Percentiles rank a stretch among this genome's conserved stretches.
Conservation (phyloP, 768 basidiomycete species). For the Suillus occidentalis region DNA sequence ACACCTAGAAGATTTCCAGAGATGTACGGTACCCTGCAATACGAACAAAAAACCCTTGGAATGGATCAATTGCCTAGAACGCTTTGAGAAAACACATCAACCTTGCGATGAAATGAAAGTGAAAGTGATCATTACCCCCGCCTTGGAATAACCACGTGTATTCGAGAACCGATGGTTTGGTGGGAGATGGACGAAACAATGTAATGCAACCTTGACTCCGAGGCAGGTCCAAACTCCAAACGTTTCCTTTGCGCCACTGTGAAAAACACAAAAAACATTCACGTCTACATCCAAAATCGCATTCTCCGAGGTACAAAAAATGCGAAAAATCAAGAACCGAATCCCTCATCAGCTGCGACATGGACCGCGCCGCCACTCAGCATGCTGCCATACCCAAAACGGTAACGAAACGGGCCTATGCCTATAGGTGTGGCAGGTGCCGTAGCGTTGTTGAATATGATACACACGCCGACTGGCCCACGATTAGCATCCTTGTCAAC, state of each 20-base stretch:
- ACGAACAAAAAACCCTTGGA: not conserved
- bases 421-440: slow-evolving; percentile 25
- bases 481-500: slow-evolving; percentile 27
- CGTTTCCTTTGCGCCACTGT: not conserved
- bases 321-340: not conserved
- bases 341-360: not conserved
- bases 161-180: not conserved
- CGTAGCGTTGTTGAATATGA: slow-evolving; percentile 26
- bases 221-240: not conserved
- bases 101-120: not conserved
- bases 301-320: slow-evolving; percentile 2
- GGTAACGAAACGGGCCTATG: not conserved
- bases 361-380: slow-evolving; percentile 12
- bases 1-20: not conserved
- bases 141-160: not conserved
- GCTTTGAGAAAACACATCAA: too few relatives aligned
- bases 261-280: not conserved
- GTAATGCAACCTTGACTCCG: not conserved
- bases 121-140: not conserved
- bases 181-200: not conserved
- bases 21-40: not conserved
- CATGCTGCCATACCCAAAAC: not conserved
- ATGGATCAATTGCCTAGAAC: not conserved
- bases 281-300: not conserved
- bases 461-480: slow-evolving; percentile 24